Evolutionary conservation across 2,329 filamentous ascomycete genomes (phyloP).

Genomic region (Aspergillus japonicus): DNA sequence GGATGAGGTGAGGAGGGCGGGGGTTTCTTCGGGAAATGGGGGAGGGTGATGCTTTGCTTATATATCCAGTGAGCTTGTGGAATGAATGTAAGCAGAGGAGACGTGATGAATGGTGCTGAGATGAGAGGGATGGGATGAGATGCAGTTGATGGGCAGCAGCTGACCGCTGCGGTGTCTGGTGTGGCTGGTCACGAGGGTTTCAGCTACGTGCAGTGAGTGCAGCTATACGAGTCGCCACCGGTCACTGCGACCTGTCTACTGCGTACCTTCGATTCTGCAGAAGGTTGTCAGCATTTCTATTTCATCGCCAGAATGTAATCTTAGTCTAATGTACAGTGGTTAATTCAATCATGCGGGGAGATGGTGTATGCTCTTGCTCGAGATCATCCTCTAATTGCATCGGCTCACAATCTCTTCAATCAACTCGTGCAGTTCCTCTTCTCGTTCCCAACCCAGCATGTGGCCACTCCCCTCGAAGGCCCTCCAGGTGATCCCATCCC

Average conservation of each 20-base stretch:
- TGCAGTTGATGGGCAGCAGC: neutral
- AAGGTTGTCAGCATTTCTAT: neutral
- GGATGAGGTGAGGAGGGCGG: neutral
- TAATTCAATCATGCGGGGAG: neutral
- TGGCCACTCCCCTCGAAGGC: constrained; percentile 72
- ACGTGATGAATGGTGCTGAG: no score
- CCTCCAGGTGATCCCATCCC: constrained; percentile 54
- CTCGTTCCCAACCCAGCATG: constrained; percentile 69
- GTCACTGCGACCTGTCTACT: neutral
- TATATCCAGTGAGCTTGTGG: neutral
- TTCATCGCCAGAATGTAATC: neutral
- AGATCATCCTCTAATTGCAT: constrained; percentile 5
- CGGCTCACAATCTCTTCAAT: constrained; percentile 58
- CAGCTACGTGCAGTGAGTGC: neutral
- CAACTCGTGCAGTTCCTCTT: constrained; percentile 65
- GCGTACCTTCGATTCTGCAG: neutral
- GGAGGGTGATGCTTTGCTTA: neutral
- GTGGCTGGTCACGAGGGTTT: constrained; percentile 1
- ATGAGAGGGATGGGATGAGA: no score
- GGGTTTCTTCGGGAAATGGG: no score
- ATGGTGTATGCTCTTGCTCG: neutral
- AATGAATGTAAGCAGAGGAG: no score
- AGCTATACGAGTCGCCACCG: neutral
- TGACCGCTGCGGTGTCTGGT: neutral
- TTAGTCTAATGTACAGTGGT: neutral